Evolutionary conservation across 192 early-diverging fungal genomes (phyloP).

Genomic region (Entomortierella parvispora): DNA sequence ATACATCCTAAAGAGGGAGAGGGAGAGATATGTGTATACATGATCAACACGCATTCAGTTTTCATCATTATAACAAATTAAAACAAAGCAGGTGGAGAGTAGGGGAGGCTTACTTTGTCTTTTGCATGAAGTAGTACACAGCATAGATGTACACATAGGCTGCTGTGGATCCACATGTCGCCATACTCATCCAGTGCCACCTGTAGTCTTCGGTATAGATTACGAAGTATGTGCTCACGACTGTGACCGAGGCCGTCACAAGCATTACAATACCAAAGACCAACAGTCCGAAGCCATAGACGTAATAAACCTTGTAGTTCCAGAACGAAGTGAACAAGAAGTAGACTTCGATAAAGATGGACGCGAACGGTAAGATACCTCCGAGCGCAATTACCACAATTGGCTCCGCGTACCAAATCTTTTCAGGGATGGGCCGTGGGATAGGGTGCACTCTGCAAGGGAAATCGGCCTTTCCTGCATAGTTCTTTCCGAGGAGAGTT

Average conservation of each 20-base stretch:
- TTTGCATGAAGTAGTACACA: slow-evolving; percentile 76
- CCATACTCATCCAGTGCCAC: slow-evolving; percentile 86
- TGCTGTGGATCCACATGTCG: slow-evolving; percentile 78
- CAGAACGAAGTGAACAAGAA: slow-evolving; percentile 86
- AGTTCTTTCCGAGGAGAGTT: slow-evolving; percentile 74
- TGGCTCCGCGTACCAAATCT: slow-evolving; percentile 77
- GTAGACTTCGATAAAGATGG: slow-evolving; percentile 89
- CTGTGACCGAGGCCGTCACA: slow-evolving; percentile 75
- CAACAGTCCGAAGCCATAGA: slow-evolving; percentile 81
- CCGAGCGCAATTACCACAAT: slow-evolving; percentile 64
- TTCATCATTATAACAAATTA: not conserved
- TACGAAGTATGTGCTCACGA: slow-evolving; percentile 81
- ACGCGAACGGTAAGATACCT: slow-evolving; percentile 80
- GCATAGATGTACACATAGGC: slow-evolving; percentile 83
- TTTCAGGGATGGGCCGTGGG: slow-evolving; percentile 80
- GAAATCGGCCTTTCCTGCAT: slow-evolving; percentile 67
- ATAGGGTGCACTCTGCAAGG: slow-evolving; percentile 85
- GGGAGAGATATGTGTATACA: not conserved
- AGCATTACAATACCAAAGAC: slow-evolving; percentile 77
- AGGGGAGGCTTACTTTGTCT: slow-evolving; percentile 68
- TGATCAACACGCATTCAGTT: not conserved
- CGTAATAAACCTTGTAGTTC: slow-evolving; percentile 81
- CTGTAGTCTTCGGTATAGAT: slow-evolving; percentile 85
- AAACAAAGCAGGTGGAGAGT: not conserved
- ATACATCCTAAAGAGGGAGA: slow-evolving; percentile 68